Percentiles rank a stretch among this genome's conserved stretches.
These are phyloP conservation scores for Epithele typhae DNA, from an alignment of 768 basidiomycete species.

Conservation along the genomic window DNA sequence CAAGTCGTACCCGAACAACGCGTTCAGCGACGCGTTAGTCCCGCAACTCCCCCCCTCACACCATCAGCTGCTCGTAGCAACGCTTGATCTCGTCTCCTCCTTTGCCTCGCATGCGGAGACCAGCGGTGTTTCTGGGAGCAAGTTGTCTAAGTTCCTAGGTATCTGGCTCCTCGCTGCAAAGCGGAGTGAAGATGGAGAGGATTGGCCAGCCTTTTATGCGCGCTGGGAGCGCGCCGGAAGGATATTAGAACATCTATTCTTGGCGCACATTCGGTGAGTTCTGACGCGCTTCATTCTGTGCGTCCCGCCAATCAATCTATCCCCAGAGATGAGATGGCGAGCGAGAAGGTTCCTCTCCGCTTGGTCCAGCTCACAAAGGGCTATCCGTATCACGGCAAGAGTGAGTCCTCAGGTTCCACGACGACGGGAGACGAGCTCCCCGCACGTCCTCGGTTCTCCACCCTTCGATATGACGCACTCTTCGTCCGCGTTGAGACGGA, in stretches of 20 bases:
- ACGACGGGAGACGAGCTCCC: conserved; percentile 42
- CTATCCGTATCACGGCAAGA: conserved; percentile 53
- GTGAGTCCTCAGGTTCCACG: conserved; percentile 22
- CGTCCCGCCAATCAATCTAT: background rate
- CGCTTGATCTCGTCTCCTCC: conserved; percentile 60
- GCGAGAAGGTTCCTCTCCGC: conserved; percentile 59
- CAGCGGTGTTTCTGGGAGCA: conserved; percentile 75
- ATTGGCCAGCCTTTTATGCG: conserved; percentile 63
- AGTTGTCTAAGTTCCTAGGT: conserved; percentile 67
- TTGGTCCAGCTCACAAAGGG: conserved; percentile 64
- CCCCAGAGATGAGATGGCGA: conserved; percentile 53
- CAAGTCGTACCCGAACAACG: conserved; percentile 55
- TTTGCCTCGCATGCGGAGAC: conserved; percentile 68
- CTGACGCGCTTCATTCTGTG: background rate
- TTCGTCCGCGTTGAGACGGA: conserved; percentile 64
- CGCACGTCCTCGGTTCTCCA: conserved; percentile 64
- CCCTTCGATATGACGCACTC: conserved; percentile 57
- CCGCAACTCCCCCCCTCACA: conserved; percentile 60
- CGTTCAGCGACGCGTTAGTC: conserved; percentile 57
- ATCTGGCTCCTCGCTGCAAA: conserved; percentile 62
- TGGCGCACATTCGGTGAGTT: conserved; percentile 63
- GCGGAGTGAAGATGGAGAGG: conserved; percentile 45
- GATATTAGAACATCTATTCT: conserved; percentile 72
- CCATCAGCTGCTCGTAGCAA: conserved; percentile 50
- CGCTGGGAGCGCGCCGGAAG: conserved; percentile 74